phyloP scores from a whole-genome alignment of 345 rosid genomes.

The Salix exigua region DNA sequence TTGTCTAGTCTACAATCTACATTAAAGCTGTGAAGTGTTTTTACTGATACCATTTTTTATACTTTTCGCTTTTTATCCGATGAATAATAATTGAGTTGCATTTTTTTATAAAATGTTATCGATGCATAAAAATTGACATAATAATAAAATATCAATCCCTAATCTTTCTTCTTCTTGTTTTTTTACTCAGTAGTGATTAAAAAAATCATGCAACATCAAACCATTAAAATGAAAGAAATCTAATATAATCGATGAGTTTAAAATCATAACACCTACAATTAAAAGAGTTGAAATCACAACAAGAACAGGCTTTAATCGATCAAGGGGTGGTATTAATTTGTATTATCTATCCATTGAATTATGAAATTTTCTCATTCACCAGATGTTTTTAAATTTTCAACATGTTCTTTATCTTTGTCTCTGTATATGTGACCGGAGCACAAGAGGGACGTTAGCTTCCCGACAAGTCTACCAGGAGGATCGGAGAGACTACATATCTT shows the following conservation, averaged over 20 bases:
- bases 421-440: slow-evolving; percentile 24
- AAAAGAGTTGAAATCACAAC: too few relatives aligned
- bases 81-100: too few relatives aligned
- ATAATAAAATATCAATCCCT: background rate
- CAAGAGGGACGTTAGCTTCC: slow-evolving; percentile 48
- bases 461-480: slow-evolving; percentile 55
- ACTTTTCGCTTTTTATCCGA: too few relatives aligned
- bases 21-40: too few relatives aligned
- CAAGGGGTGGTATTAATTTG: background rate
- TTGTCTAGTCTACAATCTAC: too few relatives aligned
- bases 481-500: slow-evolving; percentile 37
- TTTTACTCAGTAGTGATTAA: background rate
- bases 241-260: too few relatives aligned
- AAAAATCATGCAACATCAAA: background rate
- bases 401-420: background rate
- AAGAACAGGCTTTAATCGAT: background rate
- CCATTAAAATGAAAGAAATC: too few relatives aligned
- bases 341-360: background rate
- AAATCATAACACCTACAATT: too few relatives aligned
- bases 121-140: too few relatives aligned
- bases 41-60: too few relatives aligned
- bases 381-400: background rate
- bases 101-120: too few relatives aligned
- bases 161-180: background rate
- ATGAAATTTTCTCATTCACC: background rate